These are phyloP conservation scores for Orbilia oligospora DNA, from an alignment of 2,329 filamentous ascomycete species.

Conservation along the genomic window DNA sequence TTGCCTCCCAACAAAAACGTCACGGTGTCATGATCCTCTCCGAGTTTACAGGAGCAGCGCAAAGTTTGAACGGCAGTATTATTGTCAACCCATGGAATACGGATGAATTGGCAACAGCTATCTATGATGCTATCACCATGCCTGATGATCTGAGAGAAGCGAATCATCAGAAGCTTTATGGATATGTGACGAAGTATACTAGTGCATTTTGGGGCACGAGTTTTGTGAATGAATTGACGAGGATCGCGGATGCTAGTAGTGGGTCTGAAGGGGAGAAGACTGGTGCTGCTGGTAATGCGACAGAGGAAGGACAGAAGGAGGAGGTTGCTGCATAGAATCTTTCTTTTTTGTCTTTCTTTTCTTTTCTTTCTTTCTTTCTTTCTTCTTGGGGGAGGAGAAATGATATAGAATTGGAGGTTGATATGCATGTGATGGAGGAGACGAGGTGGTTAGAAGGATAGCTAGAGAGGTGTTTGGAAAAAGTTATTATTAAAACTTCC, in stretches of 20 bases:
- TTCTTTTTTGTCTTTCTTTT: too few species aligned
- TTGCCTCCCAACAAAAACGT: constrained; percentile 89
- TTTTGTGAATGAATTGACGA: constrained; percentile 83
- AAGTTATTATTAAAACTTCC: constrained; percentile 4
- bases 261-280: neutral
- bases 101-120: constrained; percentile 90
- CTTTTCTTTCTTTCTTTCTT: too few species aligned
- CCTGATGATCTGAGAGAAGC: constrained; percentile 85
- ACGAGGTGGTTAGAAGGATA: neutral
- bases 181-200: constrained; percentile 97
- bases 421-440: neutral
- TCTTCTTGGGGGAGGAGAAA: too few species aligned
- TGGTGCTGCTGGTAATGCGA: neutral
- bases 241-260: constrained; percentile 27
- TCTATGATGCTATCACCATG: constrained; percentile 98
- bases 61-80: constrained; percentile 91
- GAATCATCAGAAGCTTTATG: constrained; percentile 92
- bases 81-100: constrained; percentile 99
- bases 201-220: constrained; percentile 96
- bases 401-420: too few species aligned
- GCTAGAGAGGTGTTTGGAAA: constrained; percentile 11
- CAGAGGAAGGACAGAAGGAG: constrained; percentile 7
- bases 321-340: constrained; percentile 2
- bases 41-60: constrained; percentile 95
- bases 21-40: constrained; percentile 96